Percentiles rank a stretch among this genome's conserved stretches.
These are phyloP conservation scores for Boletus coccyginus DNA, from an alignment of 768 basidiomycete species.

Conservation along the genomic window DNA sequence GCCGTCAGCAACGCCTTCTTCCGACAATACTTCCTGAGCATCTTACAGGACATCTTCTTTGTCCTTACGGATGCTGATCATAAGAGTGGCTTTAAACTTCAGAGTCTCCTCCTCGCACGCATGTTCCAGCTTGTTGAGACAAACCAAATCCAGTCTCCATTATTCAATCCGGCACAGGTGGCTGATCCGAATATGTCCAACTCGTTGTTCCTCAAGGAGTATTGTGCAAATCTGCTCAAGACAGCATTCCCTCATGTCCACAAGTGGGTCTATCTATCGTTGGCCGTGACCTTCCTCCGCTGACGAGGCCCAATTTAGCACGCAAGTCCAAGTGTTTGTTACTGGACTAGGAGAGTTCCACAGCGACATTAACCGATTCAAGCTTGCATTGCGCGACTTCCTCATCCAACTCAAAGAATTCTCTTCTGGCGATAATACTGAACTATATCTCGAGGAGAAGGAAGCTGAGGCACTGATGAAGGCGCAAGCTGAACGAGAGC, in stretches of 20 bases:
- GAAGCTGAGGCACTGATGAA: conserved; percentile 79
- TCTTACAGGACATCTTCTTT: conserved; percentile 95
- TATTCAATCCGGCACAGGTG: conserved; percentile 78
- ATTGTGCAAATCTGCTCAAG: conserved; percentile 82
- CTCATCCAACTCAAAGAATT: conserved; percentile 97
- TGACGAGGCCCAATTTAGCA: conserved; percentile 36
- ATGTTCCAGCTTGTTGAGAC: conserved; percentile 91
- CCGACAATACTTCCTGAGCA: conserved; percentile 91
- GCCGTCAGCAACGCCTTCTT: conserved; percentile 89
- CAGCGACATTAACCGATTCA: conserved; percentile 86
- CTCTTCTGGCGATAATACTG: conserved; percentile 86
- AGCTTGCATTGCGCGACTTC: conserved; percentile 93
- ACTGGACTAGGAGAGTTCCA: conserved; percentile 66
- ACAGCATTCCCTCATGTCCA: conserved; percentile 92
- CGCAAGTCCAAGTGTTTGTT: conserved; percentile 73
- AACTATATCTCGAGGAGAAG: conserved; percentile 92
- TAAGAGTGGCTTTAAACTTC: conserved; percentile 97
- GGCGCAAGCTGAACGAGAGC: conserved; percentile 80
- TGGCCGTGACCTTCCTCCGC: conserved; percentile 1
- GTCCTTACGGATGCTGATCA: conserved; percentile 97
- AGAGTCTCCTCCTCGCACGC: conserved; percentile 86
- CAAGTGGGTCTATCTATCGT: conserved; percentile 47
- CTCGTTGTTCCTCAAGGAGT: conserved; percentile 75
- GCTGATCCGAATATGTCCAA: conserved; percentile 74
- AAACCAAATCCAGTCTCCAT: conserved; percentile 73